Percentiles rank a stretch among this genome's conserved stretches.
These are phyloP conservation scores for Diddensiella caesifluorescens DNA, from an alignment of 805 yeast genomes.

Conservation along the genomic window DNA sequence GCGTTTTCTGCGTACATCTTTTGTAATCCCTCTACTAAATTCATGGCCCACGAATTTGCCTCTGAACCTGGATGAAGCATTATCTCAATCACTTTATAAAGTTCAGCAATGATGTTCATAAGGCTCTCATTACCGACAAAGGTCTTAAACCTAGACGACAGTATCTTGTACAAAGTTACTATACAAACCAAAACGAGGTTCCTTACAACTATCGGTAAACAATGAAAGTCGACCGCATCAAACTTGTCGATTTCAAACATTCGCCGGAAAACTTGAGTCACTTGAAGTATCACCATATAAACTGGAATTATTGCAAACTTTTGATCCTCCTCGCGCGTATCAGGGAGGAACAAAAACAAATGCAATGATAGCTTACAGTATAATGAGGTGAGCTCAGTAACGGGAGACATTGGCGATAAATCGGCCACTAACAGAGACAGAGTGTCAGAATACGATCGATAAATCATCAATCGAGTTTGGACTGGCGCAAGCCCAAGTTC, in stretches of 20 bases:
- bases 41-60: slow-evolving; percentile 6
- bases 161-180: slow-evolving; percentile 13
- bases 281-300: slow-evolving; percentile 6
- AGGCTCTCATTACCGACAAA: slow-evolving; percentile 8
- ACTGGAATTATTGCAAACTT: slow-evolving; percentile 10
- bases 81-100: slow-evolving; percentile 4
- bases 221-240: neutral
- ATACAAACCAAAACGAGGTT: neutral
- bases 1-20: slow-evolving; percentile 7
- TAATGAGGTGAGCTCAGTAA: slow-evolving; percentile 13
- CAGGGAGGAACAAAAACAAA: slow-evolving; percentile 15
- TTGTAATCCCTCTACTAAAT: slow-evolving; percentile 3
- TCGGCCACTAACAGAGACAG: slow-evolving; percentile 12
- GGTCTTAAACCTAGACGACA: slow-evolving; percentile 9
- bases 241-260: neutral
- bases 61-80: neutral
- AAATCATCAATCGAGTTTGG: slow-evolving; percentile 9
- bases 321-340: slow-evolving; percentile 10
- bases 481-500: slow-evolving; percentile 15
- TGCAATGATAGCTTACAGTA: slow-evolving; percentile 13
- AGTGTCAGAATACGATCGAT: slow-evolving; percentile 3
- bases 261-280: neutral
- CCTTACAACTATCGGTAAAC: slow-evolving; percentile 9
- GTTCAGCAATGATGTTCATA: slow-evolving; percentile 8
- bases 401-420: slow-evolving; percentile 7